A percentile compares a stretch with the other conserved stretches of the same genome.
phyloP scores from a whole-genome alignment of 495 filamentous ascomycete species.

The Penicillium robsamsonii region DNA sequence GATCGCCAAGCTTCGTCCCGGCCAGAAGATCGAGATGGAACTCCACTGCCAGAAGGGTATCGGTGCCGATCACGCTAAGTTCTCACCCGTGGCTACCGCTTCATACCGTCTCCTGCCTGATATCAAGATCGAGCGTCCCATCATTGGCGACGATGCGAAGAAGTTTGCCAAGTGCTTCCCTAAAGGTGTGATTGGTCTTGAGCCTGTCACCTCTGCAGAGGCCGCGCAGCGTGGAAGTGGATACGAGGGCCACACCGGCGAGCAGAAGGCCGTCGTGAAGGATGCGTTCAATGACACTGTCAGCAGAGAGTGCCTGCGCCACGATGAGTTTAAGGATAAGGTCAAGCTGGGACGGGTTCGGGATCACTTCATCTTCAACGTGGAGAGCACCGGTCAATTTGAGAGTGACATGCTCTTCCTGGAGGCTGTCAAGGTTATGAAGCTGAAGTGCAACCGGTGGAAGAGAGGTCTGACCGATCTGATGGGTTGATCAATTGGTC shows the following conservation, averaged over 20 bases:
- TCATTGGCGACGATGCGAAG: conserved; percentile 78
- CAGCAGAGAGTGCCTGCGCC: conserved; percentile 84
- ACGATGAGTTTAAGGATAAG: conserved; percentile 90
- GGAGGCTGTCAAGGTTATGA: conserved; percentile 79
- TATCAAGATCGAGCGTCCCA: conserved; percentile 78
- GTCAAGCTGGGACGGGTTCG: conserved; percentile 85
- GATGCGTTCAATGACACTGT: conserved; percentile 89
- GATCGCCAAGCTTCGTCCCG: conserved; percentile 89
- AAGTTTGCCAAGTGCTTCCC: conserved; percentile 93
- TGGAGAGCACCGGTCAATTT: conserved; percentile 94
- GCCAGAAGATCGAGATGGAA: conserved; percentile 77
- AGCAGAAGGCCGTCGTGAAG: conserved; percentile 80
- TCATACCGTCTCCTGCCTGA: conserved; percentile 85
- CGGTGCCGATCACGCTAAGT: conserved; percentile 95
- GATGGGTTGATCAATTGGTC: conserved; percentile 42
- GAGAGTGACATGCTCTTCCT: conserved; percentile 88
- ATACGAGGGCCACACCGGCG: conserved; percentile 67
- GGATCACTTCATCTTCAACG: conserved; percentile 95
- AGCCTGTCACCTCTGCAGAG: conserved; percentile 67
- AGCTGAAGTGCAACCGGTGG: conserved; percentile 67
- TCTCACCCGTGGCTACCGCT: conserved; percentile 92
- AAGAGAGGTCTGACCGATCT: conserved; percentile 59
- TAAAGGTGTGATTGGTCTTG: conserved; percentile 78
- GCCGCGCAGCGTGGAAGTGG: conserved; percentile 57
- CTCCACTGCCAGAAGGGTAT: conserved; percentile 92